Percentiles rank a stretch among this genome's conserved stretches.
phyloP scores from a whole-genome alignment of 768 basidiomycete species.

The Gyrodon lividus region DNA sequence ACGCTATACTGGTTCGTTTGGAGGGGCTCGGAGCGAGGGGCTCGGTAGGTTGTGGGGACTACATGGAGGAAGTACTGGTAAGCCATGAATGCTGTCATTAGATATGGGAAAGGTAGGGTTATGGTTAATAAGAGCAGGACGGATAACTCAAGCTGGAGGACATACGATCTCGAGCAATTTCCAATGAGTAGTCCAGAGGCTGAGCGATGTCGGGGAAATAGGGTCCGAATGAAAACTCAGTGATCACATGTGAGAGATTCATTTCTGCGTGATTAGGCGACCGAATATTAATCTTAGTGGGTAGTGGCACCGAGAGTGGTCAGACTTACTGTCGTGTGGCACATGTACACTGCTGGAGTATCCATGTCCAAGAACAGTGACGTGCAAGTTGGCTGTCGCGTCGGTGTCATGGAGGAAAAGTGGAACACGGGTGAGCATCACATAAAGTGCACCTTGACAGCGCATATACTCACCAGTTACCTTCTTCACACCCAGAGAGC shows the following conservation, averaged over 20 bases:
- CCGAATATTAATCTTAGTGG: not conserved
- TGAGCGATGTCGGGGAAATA: conserved; percentile 95
- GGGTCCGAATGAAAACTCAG: conserved; percentile 95
- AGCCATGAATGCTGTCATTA: conserved; percentile 68
- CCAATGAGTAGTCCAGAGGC: conserved; percentile 89
- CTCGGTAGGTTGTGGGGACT: conserved; percentile 92
- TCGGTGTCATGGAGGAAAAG: not conserved
- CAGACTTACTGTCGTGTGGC: conserved; percentile 71
- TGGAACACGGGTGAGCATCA: not conserved
- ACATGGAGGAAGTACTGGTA: conserved; percentile 96
- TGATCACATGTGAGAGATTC: conserved; percentile 96
- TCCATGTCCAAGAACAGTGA: conserved; percentile 94
- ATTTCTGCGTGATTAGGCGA: conserved; percentile 55
- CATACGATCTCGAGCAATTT: conserved; percentile 67
- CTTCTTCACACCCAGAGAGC: conserved; percentile 82
- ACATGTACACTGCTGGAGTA: conserved; percentile 87
- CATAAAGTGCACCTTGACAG: not conserved
- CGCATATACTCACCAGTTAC: conserved; percentile 64
- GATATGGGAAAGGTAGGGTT: not conserved
- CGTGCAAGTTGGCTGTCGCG: conserved; percentile 76
- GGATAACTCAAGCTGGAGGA: not conserved
- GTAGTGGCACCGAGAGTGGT: not conserved
- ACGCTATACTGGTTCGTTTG: conserved; percentile 90
- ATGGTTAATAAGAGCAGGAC: no score
- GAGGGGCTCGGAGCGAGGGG: conserved; percentile 62